Evolutionary conservation across 345 rosid genomes (phyloP).

Genomic region (Sonneratia caseolaris): DNA sequence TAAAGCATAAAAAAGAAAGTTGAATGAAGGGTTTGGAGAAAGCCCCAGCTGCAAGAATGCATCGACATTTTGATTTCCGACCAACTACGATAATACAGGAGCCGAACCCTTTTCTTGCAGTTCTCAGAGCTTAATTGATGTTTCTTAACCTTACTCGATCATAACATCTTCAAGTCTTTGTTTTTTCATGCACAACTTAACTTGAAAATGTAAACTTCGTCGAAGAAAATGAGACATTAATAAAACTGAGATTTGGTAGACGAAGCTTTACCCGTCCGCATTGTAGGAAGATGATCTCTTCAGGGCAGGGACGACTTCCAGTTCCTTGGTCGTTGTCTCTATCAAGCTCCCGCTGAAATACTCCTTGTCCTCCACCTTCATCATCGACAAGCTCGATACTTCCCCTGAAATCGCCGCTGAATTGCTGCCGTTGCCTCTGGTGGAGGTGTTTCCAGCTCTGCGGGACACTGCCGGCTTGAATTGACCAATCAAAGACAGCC

Average conservation of each 20-base stretch:
- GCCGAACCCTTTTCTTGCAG: no score
- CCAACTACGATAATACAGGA: no score
- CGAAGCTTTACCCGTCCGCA: conserved; percentile 40
- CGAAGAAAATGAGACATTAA: background rate
- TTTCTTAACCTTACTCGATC: background rate
- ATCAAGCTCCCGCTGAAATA: conserved; percentile 33
- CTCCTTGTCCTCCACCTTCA: conserved; percentile 27
- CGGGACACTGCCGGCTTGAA: conserved; percentile 39
- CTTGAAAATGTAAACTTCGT: background rate
- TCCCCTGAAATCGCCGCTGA: conserved; percentile 12
- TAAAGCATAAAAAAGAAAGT: no score
- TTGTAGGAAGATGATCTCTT: conserved; percentile 28
- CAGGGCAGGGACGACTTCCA: conserved; percentile 13
- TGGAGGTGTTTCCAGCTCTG: conserved; percentile 23
- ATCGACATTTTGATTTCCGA: no score
- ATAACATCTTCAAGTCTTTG: background rate
- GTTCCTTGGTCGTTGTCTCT: conserved; percentile 27
- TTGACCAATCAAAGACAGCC: conserved; percentile 39
- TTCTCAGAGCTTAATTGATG: background rate
- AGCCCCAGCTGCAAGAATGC: no score
- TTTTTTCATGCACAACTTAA: background rate
- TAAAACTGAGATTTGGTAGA: background rate
- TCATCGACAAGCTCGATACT: conserved; percentile 4
- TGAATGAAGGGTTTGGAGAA: no score
- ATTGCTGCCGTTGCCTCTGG: background rate